These are phyloP conservation scores for Fusarium nurragi DNA, from an alignment of 2,329 filamentous ascomycete genomes.

Conservation along the genomic window DNA sequence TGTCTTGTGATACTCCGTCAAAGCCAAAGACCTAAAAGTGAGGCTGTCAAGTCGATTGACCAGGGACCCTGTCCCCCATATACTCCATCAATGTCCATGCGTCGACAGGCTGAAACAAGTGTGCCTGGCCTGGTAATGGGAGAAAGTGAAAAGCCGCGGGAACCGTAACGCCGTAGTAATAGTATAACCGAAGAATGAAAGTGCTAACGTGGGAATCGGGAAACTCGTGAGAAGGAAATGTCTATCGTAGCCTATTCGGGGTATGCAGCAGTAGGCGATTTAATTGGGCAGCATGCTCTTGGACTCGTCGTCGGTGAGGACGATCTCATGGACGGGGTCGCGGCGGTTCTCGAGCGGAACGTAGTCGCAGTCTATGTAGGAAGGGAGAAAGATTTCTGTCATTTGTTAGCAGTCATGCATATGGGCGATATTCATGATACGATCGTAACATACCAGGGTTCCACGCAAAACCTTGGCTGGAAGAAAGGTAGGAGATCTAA, in stretches of 20 bases:
- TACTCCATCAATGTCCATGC: conserved; percentile 38
- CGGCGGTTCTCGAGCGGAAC: conserved; percentile 78
- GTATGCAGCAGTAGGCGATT: conserved; percentile 35
- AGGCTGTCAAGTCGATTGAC: conserved; percentile 41
- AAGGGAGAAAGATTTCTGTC: conserved; percentile 81
- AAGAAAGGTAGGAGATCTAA: conserved; percentile 82
- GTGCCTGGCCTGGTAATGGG: conserved; percentile 12
- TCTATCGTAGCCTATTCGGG: conserved; percentile 39
- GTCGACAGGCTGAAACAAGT: conserved; percentile 24
- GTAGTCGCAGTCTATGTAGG: conserved; percentile 79
- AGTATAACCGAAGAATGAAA: conserved; percentile 19
- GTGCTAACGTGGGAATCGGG: conserved; percentile 28
- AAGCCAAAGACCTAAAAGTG: conserved; percentile 39
- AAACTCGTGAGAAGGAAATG: conserved; percentile 44
- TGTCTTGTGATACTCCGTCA: conserved; percentile 42
- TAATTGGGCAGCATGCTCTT: conserved; percentile 73
- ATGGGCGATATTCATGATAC: not conserved
- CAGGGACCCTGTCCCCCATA: conserved; percentile 34
- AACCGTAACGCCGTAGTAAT: conserved; percentile 35
- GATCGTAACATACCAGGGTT: conserved; percentile 69
- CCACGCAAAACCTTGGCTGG: conserved; percentile 84
- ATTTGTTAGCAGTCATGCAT: conserved; percentile 8
- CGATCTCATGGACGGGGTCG: conserved; percentile 81
- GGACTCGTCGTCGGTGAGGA: conserved; percentile 79
- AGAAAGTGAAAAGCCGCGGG: conserved; percentile 19